phyloP scores from a whole-genome alignment of 306 rosid species.

The Prunus armeniaca region DNA sequence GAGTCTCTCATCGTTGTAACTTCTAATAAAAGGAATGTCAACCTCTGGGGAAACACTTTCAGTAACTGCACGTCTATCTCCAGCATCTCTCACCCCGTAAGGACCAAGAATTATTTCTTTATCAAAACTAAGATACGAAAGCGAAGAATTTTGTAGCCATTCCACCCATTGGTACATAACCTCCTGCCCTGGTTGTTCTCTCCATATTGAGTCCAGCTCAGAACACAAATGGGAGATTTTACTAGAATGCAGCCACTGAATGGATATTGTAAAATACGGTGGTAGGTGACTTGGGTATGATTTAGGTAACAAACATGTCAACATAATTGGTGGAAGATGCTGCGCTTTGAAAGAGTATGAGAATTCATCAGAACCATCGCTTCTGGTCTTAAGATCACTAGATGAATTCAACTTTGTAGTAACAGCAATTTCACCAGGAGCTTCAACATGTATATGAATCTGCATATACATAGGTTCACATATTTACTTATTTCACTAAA shows the following conservation, averaged over 20 bases:
- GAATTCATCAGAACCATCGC: constrained; percentile 39
- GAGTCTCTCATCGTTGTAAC: constrained; percentile 57
- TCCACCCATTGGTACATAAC: constrained; percentile 91
- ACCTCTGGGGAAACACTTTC: constrained; percentile 52
- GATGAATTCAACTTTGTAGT: constrained; percentile 53
- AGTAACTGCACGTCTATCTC: constrained; percentile 63
- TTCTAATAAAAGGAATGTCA: constrained; percentile 60
- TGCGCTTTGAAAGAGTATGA: constrained; percentile 64
- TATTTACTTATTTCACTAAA: constrained; percentile 1
- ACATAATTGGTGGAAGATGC: constrained; percentile 75
- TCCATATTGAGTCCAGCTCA: constrained; percentile 69
- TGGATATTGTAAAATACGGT: constrained; percentile 67
- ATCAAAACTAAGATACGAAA: constrained; percentile 62
- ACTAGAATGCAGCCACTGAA: constrained; percentile 64
- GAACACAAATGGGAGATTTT: constrained; percentile 62
- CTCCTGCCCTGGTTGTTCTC: constrained; percentile 69
- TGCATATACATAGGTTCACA: constrained; percentile 28
- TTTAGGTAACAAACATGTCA: constrained; percentile 78
- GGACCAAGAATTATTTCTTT: constrained; percentile 68
- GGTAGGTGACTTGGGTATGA: constrained; percentile 82
- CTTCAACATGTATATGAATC: constrained; percentile 59
- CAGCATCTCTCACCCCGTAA: constrained; percentile 38
- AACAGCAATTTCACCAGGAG: constrained; percentile 49
- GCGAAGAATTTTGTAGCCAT: constrained; percentile 70
- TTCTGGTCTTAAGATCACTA: constrained; percentile 23